Percentiles rank a stretch among this genome's conserved stretches.
These are phyloP conservation scores for Alisma plantagoaquatica DNA, from an alignment of 106 monocot species.

Conservation along the genomic window DNA sequence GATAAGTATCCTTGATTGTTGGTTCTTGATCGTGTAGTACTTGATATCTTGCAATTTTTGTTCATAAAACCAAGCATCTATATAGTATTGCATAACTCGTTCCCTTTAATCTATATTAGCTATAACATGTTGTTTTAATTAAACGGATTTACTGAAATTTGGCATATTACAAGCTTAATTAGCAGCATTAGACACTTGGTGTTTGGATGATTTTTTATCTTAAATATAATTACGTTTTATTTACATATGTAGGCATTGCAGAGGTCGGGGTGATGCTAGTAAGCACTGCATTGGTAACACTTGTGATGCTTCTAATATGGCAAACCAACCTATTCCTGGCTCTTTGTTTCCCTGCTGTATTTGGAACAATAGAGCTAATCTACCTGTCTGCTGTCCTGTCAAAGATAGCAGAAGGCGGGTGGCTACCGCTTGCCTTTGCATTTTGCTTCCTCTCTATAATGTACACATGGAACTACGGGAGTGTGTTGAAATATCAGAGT, in stretches of 20 bases:
- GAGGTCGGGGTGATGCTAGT: conserved; percentile 91
- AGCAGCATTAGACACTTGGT: no score
- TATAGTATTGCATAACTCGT: no score
- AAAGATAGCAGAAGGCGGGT: conserved; percentile 70
- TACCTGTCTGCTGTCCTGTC: conserved; percentile 75
- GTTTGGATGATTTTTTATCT: not conserved
- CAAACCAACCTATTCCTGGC: conserved; percentile 65
- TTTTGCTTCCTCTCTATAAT: conserved; percentile 55
- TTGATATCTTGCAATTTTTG: no score
- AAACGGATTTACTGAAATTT: no score
- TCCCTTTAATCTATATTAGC: no score
- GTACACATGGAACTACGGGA: conserved; percentile 90
- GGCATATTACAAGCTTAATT: no score
- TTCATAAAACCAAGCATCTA: no score
- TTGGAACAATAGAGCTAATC: conserved; percentile 59
- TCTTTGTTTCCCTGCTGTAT: conserved; percentile 57
- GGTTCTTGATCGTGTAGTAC: no score
- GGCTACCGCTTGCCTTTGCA: conserved; percentile 79
- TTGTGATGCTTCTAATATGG: conserved; percentile 95
- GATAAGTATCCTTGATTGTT: no score
- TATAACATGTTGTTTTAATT: no score
- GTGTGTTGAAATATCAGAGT: conserved; percentile 69
- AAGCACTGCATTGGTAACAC: conserved; percentile 71
- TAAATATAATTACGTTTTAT: not conserved
- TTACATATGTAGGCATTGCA: conserved; percentile 47